Conservation (phyloP, 2,329 filamentous ascomycete species). For the Colletotrichum lindemuthianum region DNA sequence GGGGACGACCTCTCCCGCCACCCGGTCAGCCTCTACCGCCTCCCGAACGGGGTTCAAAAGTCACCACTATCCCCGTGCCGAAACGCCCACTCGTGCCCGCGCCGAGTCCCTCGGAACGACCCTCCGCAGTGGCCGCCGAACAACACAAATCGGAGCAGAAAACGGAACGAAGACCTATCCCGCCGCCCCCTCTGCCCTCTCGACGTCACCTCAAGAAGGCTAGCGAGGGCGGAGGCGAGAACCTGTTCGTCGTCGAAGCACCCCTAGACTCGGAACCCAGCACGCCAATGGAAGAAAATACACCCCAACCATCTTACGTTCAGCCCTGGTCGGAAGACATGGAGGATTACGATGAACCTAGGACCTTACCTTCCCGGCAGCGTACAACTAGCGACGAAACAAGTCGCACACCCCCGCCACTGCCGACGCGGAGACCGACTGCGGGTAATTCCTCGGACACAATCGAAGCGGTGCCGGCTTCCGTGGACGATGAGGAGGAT, state of each 20-base stretch:
- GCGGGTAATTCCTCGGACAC: conserved; percentile 5
- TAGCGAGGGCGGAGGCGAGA: conserved; percentile 52
- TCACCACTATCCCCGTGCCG: conserved; percentile 65
- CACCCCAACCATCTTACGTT: conserved; percentile 16
- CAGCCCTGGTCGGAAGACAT: conserved; percentile 30
- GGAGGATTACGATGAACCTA: conserved; percentile 7
- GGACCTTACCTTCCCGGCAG: background rate
- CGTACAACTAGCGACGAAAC: conserved; percentile 24
- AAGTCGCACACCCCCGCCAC: conserved; percentile 19
- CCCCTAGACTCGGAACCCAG: conserved; percentile 70
- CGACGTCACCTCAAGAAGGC: conserved; percentile 49
- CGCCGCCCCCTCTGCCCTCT: conserved; percentile 61
- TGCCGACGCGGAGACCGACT: conserved; percentile 23
- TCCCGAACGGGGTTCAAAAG: conserved; percentile 69
- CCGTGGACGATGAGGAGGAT: conserved; percentile 44
- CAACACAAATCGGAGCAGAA: conserved; percentile 24
- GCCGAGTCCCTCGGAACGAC: conserved; percentile 33
- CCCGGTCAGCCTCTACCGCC: conserved; percentile 81
- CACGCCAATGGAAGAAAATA: conserved; percentile 55
- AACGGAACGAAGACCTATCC: conserved; percentile 43
- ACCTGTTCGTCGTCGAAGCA: conserved; percentile 73
- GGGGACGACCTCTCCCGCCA: conserved; percentile 83
- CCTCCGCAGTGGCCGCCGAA: conserved; percentile 11
- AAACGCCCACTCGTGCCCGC: conserved; percentile 72
- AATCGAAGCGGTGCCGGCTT: conserved; percentile 35